Percentiles rank a stretch among this genome's conserved stretches.
Evolutionary conservation across 1,284 basidiomycete species (phyloP).

Genomic region (Cutaneotrichosporon arboriforme): DNA sequence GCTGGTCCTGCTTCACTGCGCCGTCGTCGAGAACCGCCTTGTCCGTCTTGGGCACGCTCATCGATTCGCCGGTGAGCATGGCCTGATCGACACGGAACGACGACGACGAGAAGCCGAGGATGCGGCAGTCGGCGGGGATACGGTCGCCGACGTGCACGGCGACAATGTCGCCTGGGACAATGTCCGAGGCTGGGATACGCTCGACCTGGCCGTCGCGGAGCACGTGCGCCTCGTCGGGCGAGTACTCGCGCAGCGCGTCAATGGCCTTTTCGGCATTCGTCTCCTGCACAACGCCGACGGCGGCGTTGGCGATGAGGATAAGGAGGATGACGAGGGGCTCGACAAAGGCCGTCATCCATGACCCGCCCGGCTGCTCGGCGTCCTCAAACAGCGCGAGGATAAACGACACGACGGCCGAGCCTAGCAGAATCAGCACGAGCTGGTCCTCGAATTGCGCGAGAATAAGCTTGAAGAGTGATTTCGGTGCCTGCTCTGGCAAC

Average conservation of each 20-base stretch:
- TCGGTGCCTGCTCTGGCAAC: slow-evolving; percentile 80
- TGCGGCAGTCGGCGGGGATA: slow-evolving; percentile 84
- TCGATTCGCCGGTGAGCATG: slow-evolving; percentile 86
- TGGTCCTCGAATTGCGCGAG: slow-evolving; percentile 98
- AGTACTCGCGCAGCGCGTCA: slow-evolving; percentile 92
- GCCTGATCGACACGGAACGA: slow-evolving; percentile 92
- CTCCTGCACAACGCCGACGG: slow-evolving; percentile 92
- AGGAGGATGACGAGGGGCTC: slow-evolving; percentile 88
- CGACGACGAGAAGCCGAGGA: slow-evolving; percentile 74
- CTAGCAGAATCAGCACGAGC: slow-evolving; percentile 87
- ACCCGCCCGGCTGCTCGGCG: slow-evolving; percentile 55
- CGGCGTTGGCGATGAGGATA: slow-evolving; percentile 86
- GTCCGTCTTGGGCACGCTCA: slow-evolving; percentile 73
- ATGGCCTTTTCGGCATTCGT: slow-evolving; percentile 91
- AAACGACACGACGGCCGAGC: slow-evolving; percentile 84
- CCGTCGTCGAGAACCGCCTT: slow-evolving; percentile 61
- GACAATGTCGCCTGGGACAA: slow-evolving; percentile 91
- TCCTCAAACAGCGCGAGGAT: slow-evolving; percentile 80
- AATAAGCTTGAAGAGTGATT: slow-evolving; percentile 87
- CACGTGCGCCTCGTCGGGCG: slow-evolving; percentile 90
- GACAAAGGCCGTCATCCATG: slow-evolving; percentile 69
- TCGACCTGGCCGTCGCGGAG: slow-evolving; percentile 65
- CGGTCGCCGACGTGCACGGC: slow-evolving; percentile 86
- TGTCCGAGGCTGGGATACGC: slow-evolving; percentile 72
- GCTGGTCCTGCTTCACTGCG: slow-evolving; percentile 94